phyloP scores from a whole-genome alignment of 805 yeast species.

The Cyberlindnera suaveolens region DNA sequence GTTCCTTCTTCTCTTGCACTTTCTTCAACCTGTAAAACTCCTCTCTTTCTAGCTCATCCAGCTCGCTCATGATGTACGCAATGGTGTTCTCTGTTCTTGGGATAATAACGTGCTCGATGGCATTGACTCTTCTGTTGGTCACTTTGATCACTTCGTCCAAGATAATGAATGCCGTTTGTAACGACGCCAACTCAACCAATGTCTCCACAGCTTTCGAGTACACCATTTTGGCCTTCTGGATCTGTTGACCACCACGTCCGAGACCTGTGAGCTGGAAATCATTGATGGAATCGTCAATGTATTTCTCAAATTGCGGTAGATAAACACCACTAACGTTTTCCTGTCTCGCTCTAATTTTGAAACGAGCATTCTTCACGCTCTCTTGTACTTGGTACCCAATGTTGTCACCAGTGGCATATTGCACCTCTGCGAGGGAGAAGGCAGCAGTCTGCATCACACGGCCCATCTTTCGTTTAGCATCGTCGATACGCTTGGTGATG shows the following conservation, averaged over 20 bases:
- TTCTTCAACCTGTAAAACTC: constrained; percentile 95
- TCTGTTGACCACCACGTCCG: constrained; percentile 98
- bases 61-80: constrained; percentile 83
- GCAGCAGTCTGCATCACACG: constrained; percentile 98
- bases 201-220: constrained; percentile 97
- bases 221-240: constrained; percentile 87
- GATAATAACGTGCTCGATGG: constrained; percentile 95
- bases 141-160: constrained; percentile 97
- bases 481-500: constrained; percentile 84
- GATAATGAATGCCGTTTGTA: constrained; percentile 94
- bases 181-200: constrained; percentile 87
- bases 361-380: constrained; percentile 83
- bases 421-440: constrained; percentile 92
- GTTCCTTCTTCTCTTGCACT: constrained; percentile 38
- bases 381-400: constrained; percentile 95
- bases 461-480: constrained; percentile 91
- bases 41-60: constrained; percentile 97
- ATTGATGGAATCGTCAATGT: constrained; percentile 75
- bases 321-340: constrained; percentile 96
- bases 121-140: constrained; percentile 96
- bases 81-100: constrained; percentile 98
- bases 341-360: constrained; percentile 84
- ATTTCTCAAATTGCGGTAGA: constrained; percentile 87
- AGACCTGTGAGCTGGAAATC: constrained; percentile 95
- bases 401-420: constrained; percentile 96